These are phyloP conservation scores for Cerioporus squamosus DNA, from an alignment of 1,284 basidiomycete genomes.

Conservation along the genomic window DNA sequence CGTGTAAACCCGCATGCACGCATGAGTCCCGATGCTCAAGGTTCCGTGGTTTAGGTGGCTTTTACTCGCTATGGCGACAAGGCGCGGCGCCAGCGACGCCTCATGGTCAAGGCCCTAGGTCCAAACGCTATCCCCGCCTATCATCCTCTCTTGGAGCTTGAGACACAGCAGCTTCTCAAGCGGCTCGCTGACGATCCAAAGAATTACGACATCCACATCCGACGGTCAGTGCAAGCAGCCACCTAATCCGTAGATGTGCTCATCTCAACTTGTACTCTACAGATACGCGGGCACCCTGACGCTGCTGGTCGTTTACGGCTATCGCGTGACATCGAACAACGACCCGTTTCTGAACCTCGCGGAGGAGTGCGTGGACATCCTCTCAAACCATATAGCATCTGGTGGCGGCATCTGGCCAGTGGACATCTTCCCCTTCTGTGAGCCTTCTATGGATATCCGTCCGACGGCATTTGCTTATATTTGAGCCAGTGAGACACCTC, in stretches of 20 bases:
- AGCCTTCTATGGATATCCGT: background rate
- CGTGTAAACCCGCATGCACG: background rate
- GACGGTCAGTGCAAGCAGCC: slow-evolving; percentile 21
- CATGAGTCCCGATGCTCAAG: background rate
- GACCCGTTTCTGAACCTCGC: slow-evolving; percentile 63
- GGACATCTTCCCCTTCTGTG: slow-evolving; percentile 53
- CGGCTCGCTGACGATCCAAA: slow-evolving; percentile 33
- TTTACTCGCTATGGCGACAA: slow-evolving; percentile 70
- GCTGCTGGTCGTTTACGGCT: slow-evolving; percentile 66
- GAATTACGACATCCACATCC: slow-evolving; percentile 34
- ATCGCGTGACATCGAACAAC: slow-evolving; percentile 51
- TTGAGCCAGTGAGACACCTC: slow-evolving; percentile 30
- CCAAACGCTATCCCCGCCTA: slow-evolving; percentile 54
- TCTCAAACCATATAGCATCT: slow-evolving; percentile 58
- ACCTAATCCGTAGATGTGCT: no score
- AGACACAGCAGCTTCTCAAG: slow-evolving; percentile 41
- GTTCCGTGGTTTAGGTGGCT: slow-evolving; percentile 47
- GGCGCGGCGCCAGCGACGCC: slow-evolving; percentile 63
- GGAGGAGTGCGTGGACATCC: slow-evolving; percentile 60
- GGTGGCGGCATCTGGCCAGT: slow-evolving; percentile 73
- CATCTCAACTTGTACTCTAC: background rate
- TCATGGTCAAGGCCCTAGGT: slow-evolving; percentile 66
- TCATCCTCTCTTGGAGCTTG: slow-evolving; percentile 56
- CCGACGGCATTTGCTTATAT: background rate
- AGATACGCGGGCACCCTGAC: slow-evolving; percentile 65